Conservation (phyloP, 2,329 filamentous ascomycete genomes). For the Fusarium liriodendri region DNA sequence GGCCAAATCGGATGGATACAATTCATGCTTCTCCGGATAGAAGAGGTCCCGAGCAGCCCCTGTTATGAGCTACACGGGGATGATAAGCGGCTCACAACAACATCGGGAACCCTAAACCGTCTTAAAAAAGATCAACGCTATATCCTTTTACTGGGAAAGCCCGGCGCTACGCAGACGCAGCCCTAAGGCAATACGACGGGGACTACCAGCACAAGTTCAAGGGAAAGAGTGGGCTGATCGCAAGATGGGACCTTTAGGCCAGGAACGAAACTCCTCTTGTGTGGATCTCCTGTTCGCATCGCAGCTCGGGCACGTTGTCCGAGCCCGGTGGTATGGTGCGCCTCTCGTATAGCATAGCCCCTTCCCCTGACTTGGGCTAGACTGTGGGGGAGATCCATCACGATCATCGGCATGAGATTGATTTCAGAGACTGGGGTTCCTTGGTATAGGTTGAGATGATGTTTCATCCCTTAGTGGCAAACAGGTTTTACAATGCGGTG, state of each 20-base stretch:
- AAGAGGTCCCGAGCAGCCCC: background rate
- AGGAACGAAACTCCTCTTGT: background rate
- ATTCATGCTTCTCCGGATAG: background rate
- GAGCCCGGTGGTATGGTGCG: background rate
- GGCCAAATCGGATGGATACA: background rate
- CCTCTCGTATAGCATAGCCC: background rate
- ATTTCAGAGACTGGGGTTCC: background rate
- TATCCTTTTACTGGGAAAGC: background rate
- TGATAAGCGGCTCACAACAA: background rate
- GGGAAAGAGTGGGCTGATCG: background rate
- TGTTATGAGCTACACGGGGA: background rate
- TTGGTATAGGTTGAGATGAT: background rate
- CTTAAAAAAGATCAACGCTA: background rate
- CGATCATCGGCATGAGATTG: background rate
- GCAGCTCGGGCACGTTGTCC: background rate
- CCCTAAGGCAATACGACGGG: background rate
- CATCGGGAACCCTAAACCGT: background rate
- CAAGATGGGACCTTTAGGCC: background rate
- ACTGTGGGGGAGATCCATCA: background rate
- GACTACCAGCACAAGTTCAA: background rate
- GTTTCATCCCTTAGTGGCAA: background rate
- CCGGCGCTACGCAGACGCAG: background rate
- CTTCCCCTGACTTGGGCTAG: background rate
- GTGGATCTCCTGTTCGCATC: background rate
- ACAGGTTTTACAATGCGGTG: background rate